Evolutionary conservation across 1,284 basidiomycete species (phyloP).

Genomic region (Meira nashicola): DNA sequence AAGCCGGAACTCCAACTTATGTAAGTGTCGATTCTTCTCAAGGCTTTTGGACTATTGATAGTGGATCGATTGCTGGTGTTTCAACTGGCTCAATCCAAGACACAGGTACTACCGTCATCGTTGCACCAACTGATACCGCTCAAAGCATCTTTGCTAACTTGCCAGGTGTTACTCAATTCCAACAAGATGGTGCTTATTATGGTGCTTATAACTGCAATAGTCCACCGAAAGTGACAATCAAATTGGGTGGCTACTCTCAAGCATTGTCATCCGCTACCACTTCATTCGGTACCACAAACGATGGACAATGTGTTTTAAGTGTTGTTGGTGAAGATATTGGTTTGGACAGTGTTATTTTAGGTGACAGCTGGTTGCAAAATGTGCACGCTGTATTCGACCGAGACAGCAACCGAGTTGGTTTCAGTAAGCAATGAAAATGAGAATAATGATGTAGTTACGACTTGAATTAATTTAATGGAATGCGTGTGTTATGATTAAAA

Average conservation of each 20-base stretch:
- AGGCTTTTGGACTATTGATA: constrained; percentile 51
- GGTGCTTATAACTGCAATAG: constrained; percentile 52
- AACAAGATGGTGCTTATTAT: constrained; percentile 25
- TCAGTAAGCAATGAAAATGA: constrained; percentile 46
- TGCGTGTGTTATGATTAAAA: no score
- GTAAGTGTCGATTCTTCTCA: constrained; percentile 48
- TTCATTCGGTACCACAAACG: constrained; percentile 36
- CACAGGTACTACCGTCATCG: constrained; percentile 57
- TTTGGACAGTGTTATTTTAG: constrained; percentile 54
- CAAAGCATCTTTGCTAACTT: background rate
- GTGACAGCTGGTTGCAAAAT: constrained; percentile 49
- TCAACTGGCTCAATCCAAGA: constrained; percentile 58
- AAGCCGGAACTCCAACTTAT: constrained; percentile 52
- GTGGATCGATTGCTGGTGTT: constrained; percentile 31
- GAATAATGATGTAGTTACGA: no score
- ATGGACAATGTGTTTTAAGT: constrained; percentile 40
- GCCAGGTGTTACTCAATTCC: background rate
- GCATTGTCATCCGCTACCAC: constrained; percentile 28
- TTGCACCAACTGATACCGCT: constrained; percentile 25
- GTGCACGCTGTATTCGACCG: constrained; percentile 54
- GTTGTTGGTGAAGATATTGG: constrained; percentile 52
- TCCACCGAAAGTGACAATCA: constrained; percentile 48
- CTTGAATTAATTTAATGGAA: no score
- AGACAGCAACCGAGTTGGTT: constrained; percentile 54
- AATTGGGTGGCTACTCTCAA: constrained; percentile 45